phyloP scores from a whole-genome alignment of 305 asterid genomes.

The Rubia balearica region DNA sequence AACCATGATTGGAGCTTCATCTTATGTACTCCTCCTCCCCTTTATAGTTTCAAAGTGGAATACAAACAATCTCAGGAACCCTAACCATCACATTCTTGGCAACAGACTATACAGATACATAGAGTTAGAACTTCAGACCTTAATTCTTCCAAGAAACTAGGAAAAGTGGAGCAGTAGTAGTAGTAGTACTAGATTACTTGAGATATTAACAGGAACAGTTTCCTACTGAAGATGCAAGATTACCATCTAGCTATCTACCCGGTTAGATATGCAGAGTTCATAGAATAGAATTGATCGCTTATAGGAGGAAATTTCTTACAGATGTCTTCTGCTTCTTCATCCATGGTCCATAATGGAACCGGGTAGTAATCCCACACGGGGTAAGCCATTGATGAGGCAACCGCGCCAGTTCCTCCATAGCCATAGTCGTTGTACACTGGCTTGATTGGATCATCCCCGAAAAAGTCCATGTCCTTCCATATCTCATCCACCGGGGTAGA shows the following conservation, averaged over 20 bases:
- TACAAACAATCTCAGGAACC: neutral
- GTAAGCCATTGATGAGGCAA: constrained; percentile 17
- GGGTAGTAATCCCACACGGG: constrained; percentile 31
- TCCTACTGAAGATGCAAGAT: constrained; percentile 6
- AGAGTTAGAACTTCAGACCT: constrained; percentile 1
- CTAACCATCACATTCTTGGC: neutral
- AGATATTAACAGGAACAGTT: constrained; percentile 5
- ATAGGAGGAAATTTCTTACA: constrained; percentile 11
- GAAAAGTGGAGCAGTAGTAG: neutral
- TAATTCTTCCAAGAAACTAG: neutral
- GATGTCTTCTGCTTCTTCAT: constrained; percentile 7
- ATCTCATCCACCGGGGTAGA: constrained; percentile 57
- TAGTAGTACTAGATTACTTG: neutral
- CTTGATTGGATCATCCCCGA: constrained; percentile 21
- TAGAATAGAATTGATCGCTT: constrained; percentile 3
- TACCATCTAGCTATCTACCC: constrained; percentile 11
- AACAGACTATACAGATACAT: constrained; percentile 15
- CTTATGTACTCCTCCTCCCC: constrained; percentile 1
- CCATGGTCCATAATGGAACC: constrained; percentile 16
- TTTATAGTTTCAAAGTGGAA: constrained; percentile 1
- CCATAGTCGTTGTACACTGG: constrained; percentile 16
- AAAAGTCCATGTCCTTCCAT: constrained; percentile 39
- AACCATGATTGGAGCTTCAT: constrained; percentile 3
- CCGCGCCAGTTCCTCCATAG: constrained; percentile 6
- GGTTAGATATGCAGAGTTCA: neutral